Base-by-base conservation (phyloP, 371 early-diverging fungal species). In the Mortierella sp. region DNA sequence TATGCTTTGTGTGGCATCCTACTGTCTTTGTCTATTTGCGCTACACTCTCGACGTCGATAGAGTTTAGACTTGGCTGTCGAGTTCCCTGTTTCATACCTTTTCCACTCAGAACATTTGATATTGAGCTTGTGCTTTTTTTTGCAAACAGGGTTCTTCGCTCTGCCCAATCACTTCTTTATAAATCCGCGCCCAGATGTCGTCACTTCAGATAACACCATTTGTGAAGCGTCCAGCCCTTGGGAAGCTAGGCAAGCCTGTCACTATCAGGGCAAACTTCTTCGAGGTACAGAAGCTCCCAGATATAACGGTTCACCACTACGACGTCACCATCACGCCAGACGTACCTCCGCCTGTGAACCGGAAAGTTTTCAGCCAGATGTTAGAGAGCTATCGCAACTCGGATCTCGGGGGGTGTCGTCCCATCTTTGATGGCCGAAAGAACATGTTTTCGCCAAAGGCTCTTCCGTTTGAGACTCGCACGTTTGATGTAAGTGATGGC, bases 371-470 rank as follows among this genome's bases (percentile, higher is more conserved):
- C 50, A 59, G 72, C 19, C 67, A 79, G 14, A 63, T 81, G 37
- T 60, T 78, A 46, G 50, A 60, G 17, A 41, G 44, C 0, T 71
- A 72, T 59, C 72, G 80, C 32, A 47, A 50, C 6, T 54, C 53
- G 19, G 73, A 62, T 24, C 70, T 87, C 17, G 64, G 56, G 26
- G 72, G 69, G 27, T 59, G 57, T 32, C 39, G 59, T 34, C 63
- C 83, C 31, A 88, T 90, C 14, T 92, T 80, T 61, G 92, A 92
- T 64, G 91, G 92, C 6, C 70, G 88, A 41, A 83, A 86, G 69
- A 87, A 84, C 54, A 72, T 90, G 1, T 92, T 80, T 64, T 68
- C 91, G 8, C 72, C 85, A 1, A 67, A 78, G 31, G 67, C 73
- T 1, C 64, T 89, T 26, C 82, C 86, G 0, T 79, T 87, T 24